Evolutionary conservation across 805 yeast genomes (phyloP).

Genomic region (Ogataea nonfermentans): DNA sequence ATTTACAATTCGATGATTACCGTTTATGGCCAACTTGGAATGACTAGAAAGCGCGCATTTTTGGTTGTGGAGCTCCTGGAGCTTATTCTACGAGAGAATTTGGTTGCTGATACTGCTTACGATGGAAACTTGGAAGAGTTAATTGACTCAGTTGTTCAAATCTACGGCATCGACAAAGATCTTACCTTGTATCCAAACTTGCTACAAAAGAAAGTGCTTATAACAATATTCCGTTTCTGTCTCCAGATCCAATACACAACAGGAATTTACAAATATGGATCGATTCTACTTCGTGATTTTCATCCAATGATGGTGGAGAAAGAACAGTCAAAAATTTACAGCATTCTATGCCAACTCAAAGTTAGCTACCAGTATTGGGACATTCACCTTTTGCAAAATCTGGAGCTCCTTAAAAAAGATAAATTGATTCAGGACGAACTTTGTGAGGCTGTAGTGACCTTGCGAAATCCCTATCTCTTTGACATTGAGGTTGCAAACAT

Average conservation of each 20-base stretch:
- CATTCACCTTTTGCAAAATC: slow-evolving; percentile 43
- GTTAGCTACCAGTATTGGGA: slow-evolving; percentile 62
- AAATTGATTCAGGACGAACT: slow-evolving; percentile 59
- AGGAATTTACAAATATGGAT: slow-evolving; percentile 46
- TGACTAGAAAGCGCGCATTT: slow-evolving; percentile 67
- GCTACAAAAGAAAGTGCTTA: slow-evolving; percentile 42
- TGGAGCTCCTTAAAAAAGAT: slow-evolving; percentile 20
- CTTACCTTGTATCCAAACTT: slow-evolving; percentile 5
- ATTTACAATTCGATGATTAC: slow-evolving; percentile 66
- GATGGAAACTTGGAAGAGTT: slow-evolving; percentile 17
- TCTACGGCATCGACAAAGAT: slow-evolving; percentile 46
- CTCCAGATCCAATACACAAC: slow-evolving; percentile 47
- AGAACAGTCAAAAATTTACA: slow-evolving; percentile 51
- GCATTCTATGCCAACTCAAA: slow-evolving; percentile 34
- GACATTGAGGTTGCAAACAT: slow-evolving; percentile 60
- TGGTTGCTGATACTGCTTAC: slow-evolving; percentile 12
- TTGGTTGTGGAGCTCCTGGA: slow-evolving; percentile 64
- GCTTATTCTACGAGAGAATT: slow-evolving; percentile 31
- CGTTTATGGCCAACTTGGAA: slow-evolving; percentile 58
- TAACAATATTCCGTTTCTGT: slow-evolving; percentile 49
- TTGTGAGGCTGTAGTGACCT: slow-evolving; percentile 50
- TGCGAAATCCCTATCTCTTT: slow-evolving; percentile 81
- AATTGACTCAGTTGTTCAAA: slow-evolving; percentile 46
- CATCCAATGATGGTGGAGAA: slow-evolving; percentile 50
- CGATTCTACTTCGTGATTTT: slow-evolving; percentile 55